Conservation (phyloP, 805 yeast species). For the Wickerhamiella vanderwaltii region DNA sequence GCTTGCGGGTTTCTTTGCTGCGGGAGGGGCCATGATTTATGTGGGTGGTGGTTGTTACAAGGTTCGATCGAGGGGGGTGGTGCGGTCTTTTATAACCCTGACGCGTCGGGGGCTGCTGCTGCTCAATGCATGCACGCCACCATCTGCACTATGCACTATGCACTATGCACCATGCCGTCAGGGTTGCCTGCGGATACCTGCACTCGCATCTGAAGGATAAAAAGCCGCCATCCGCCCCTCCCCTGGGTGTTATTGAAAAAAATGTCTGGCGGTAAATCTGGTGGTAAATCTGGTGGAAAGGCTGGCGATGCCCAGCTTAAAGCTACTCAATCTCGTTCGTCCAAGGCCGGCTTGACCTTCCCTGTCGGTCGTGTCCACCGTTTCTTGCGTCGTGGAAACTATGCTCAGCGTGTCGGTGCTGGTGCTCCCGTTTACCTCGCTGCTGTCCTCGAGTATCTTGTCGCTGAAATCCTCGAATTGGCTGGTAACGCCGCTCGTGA, state of each 20-base stretch:
- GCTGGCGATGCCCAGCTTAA: conserved; percentile 82
- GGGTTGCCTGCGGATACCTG: too few species aligned
- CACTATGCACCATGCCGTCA: too few species aligned
- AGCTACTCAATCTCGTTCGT: conserved; percentile 95
- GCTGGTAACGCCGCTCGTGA: conserved; percentile 99
- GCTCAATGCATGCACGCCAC: background rate
- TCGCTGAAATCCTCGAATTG: conserved; percentile 93
- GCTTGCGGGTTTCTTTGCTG: conserved; percentile 42
- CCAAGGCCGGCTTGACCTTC: conserved; percentile 50
- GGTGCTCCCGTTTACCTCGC: conserved; percentile 88
- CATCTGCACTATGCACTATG: background rate
- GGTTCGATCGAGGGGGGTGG: background rate
- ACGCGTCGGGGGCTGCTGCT: background rate
- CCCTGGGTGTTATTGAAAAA: too few species aligned
- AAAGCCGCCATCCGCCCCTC: too few species aligned
- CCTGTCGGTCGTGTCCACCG: conserved; percentile 99
- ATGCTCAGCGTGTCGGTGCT: conserved; percentile 64
- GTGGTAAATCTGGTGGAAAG: conserved; percentile 78
- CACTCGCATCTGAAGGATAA: too few species aligned
- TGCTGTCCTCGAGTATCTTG: conserved; percentile 88
- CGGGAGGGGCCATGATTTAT: conserved; percentile 19
- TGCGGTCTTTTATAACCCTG: background rate
- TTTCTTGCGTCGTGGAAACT: conserved; percentile 77
- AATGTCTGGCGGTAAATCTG: conserved; percentile 73
- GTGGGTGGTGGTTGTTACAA: too few species aligned